Conservation (phyloP, 805 yeast genomes). For the Torulaspora indica region DNA sequence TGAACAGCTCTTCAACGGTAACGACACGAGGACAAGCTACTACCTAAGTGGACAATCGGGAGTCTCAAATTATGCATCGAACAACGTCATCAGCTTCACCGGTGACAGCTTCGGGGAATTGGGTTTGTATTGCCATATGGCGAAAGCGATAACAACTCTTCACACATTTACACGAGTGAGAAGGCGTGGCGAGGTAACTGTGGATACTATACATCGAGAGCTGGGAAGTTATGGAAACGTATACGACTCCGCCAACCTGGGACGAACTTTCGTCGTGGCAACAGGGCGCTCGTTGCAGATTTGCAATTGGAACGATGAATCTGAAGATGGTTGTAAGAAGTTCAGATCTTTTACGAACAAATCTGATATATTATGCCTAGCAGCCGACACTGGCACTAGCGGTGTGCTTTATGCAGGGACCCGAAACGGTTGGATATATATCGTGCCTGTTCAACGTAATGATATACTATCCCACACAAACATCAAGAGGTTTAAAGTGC, state of each 20-base stretch:
- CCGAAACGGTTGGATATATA: conserved; percentile 7
- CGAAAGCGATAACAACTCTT: neutral
- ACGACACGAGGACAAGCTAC: neutral
- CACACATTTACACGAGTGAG: conserved; percentile 3
- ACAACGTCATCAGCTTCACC: conserved; percentile 1
- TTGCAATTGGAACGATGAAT: conserved; percentile 1
- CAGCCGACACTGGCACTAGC: neutral
- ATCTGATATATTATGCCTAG: conserved; percentile 16
- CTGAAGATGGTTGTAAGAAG: neutral
- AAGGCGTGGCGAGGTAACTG: neutral
- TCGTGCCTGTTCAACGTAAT: conserved; percentile 4
- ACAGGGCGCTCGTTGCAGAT: conserved; percentile 1
- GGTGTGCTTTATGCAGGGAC: conserved; percentile 12
- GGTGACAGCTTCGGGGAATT: neutral
- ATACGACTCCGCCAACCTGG: conserved; percentile 9
- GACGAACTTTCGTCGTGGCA: conserved; percentile 11
- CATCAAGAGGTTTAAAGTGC: conserved; percentile 1
- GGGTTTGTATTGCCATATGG: conserved; percentile 10
- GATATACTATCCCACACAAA: conserved; percentile 1
- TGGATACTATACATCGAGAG: neutral
- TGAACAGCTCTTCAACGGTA: neutral
- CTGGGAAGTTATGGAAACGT: conserved; percentile 7
- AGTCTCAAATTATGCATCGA: neutral
- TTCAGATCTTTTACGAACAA: conserved; percentile 4
- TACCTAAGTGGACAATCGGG: neutral